Evolutionary conservation across 441 rosid genomes (phyloP).

Genomic region (Populus hybrid): DNA sequence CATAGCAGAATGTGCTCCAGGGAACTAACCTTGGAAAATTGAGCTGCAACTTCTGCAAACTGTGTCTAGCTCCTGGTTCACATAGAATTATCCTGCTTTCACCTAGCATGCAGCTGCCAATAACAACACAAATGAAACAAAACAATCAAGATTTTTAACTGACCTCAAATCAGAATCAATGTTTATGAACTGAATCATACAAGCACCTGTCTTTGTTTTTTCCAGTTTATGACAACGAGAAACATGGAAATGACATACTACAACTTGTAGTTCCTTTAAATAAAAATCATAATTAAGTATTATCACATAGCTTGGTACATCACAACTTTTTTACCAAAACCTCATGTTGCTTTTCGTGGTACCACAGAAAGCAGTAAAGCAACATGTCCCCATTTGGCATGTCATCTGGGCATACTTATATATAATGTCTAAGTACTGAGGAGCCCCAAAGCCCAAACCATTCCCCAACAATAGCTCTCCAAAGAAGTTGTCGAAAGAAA

Average conservation of each 20-base stretch:
- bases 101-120: conserved; percentile 81
- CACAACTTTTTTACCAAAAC: too few relatives aligned
- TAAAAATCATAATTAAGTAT: background rate
- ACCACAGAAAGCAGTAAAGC: too few relatives aligned
- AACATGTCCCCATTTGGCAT: too few relatives aligned
- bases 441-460: background rate
- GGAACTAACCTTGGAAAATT: conserved; percentile 79
- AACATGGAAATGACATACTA: background rate
- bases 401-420: background rate
- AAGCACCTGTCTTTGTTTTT: background rate
- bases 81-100: conserved; percentile 86
- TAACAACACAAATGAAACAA: conserved; percentile 1
- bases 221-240: background rate
- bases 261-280: background rate
- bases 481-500: background rate
- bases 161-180: background rate
- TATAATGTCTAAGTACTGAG: background rate
- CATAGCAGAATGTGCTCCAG: background rate
- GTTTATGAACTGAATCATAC: background rate
- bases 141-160: background rate
- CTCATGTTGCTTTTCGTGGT: too few relatives aligned
- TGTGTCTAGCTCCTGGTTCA: conserved; percentile 80
- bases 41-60: conserved; percentile 91
- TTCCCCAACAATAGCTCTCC: background rate
- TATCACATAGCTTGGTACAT: too few relatives aligned